phyloP scores from a whole-genome alignment of 2,329 filamentous ascomycete genomes.

The Cucurbitaria berberidis region DNA sequence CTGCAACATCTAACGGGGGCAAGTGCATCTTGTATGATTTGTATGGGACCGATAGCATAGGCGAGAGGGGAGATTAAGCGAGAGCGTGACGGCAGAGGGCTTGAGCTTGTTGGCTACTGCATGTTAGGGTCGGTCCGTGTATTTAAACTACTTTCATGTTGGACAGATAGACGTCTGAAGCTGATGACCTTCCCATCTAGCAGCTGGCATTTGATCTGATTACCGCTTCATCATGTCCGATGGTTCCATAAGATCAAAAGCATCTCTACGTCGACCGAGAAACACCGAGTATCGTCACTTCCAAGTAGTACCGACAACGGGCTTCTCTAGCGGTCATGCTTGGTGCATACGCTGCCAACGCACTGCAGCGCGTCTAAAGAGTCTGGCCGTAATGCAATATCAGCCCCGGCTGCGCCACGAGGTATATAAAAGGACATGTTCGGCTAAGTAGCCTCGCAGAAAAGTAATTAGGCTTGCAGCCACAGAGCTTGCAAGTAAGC shows the following conservation, averaged over 20 bases:
- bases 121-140: slow-evolving; percentile 24
- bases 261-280: slow-evolving; percentile 22
- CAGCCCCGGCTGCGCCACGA: slow-evolving; percentile 18
- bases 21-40: slow-evolving; percentile 45
- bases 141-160: slow-evolving; percentile 17
- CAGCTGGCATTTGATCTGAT: slow-evolving; percentile 1
- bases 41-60: slow-evolving; percentile 10
- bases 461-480: slow-evolving; percentile 29
- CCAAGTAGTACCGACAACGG: slow-evolving; percentile 14
- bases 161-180: background rate
- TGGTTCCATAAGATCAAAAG: slow-evolving; percentile 8
- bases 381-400: slow-evolving; percentile 14
- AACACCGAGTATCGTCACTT: slow-evolving; percentile 24
- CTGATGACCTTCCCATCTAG: background rate
- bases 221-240: slow-evolving; percentile 1
- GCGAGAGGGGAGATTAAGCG: slow-evolving; percentile 24
- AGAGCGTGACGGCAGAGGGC: slow-evolving; percentile 15
- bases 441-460: slow-evolving; percentile 21
- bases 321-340: slow-evolving; percentile 9
- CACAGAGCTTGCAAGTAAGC: slow-evolving; percentile 24
- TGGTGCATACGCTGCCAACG: slow-evolving; percentile 7
- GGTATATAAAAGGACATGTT: slow-evolving; percentile 19
- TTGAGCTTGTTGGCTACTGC: slow-evolving; percentile 20
- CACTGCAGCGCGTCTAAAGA: slow-evolving; percentile 14
- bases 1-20: slow-evolving; percentile 43